Percentiles rank a stretch among this genome's conserved stretches.
These are phyloP conservation scores for Penicillium sp. DNA, from an alignment of 2,329 filamentous ascomycete species.

Conservation along the genomic window DNA sequence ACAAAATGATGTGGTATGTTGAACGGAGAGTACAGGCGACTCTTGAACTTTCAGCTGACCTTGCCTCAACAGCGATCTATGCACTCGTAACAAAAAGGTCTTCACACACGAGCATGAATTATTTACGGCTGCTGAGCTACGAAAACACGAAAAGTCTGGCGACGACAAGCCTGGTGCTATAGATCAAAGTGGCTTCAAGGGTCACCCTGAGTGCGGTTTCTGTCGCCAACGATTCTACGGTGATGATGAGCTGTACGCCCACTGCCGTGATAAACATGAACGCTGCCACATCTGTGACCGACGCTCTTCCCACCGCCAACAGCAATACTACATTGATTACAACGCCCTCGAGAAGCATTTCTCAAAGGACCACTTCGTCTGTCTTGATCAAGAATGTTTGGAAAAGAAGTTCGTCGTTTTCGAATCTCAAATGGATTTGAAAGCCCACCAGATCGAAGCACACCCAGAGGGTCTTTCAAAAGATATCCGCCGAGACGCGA, in stretches of 20 bases:
- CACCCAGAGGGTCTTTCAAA: conserved; percentile 82
- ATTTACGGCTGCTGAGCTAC: conserved; percentile 77
- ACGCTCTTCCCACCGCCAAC: conserved; percentile 61
- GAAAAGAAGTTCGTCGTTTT: conserved; percentile 99
- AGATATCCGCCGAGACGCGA: conserved; percentile 77
- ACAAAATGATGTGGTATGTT: conserved; percentile 77
- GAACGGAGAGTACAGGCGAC: neutral
- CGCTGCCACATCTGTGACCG: conserved; percentile 93
- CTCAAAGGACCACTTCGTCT: conserved; percentile 81
- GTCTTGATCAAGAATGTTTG: conserved; percentile 79
- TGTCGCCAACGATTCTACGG: conserved; percentile 92
- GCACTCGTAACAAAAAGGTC: conserved; percentile 92
- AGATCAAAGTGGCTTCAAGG: conserved; percentile 94
- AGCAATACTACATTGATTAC: conserved; percentile 91
- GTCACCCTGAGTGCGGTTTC: conserved; percentile 92
- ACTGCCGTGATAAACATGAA: conserved; percentile 93
- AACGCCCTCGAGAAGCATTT: conserved; percentile 85
- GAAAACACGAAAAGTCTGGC: conserved; percentile 84
- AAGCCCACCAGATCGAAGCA: conserved; percentile 83
- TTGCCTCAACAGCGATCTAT: conserved; percentile 66
- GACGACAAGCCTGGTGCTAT: conserved; percentile 87
- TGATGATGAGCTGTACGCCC: conserved; percentile 89
- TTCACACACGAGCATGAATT: conserved; percentile 98
- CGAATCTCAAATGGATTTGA: conserved; percentile 89
- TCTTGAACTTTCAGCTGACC: conserved; percentile 11